A percentile compares a stretch with the other conserved stretches of the same genome.
Evolutionary conservation across 1,139 yeast genomes (phyloP).

Genomic region (Blastobotrys indianensis): DNA sequence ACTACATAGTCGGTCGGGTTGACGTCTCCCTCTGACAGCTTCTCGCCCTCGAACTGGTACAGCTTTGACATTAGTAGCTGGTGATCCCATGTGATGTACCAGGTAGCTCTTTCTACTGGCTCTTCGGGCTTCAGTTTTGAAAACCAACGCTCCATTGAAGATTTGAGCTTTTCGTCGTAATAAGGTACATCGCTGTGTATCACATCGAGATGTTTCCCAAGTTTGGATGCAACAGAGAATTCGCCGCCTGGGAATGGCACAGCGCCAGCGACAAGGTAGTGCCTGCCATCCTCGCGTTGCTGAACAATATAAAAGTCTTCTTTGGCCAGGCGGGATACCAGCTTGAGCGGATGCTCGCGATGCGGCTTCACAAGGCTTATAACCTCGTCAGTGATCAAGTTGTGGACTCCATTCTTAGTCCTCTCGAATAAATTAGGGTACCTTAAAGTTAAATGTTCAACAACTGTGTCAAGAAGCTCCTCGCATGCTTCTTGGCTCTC

Average conservation of each 20-base stretch:
- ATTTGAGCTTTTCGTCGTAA: slow-evolving; percentile 57
- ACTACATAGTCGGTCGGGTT: slow-evolving; percentile 39
- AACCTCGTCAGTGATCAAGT: slow-evolving; percentile 56
- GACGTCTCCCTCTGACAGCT: slow-evolving; percentile 27
- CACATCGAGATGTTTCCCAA: slow-evolving; percentile 56
- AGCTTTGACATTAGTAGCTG: slow-evolving; percentile 44
- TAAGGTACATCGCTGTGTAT: slow-evolving; percentile 72
- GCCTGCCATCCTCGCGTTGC: slow-evolving; percentile 51
- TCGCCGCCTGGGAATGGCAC: slow-evolving; percentile 79
- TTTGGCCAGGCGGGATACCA: slow-evolving; percentile 63
- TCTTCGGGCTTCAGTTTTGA: slow-evolving; percentile 51
- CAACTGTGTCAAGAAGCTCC: slow-evolving; percentile 60
- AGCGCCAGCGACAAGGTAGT: slow-evolving; percentile 65
- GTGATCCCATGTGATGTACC: slow-evolving; percentile 72
- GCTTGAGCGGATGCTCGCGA: slow-evolving; percentile 56
- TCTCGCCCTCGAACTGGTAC: slow-evolving; percentile 30
- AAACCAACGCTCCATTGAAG: slow-evolving; percentile 74
- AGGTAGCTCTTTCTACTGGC: slow-evolving; percentile 69
- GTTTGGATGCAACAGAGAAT: slow-evolving; percentile 52
- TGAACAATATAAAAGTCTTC: slow-evolving; percentile 65
- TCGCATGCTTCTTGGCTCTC: slow-evolving; percentile 58
- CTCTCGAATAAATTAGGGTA: slow-evolving; percentile 59
- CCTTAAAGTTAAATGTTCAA: slow-evolving; percentile 52
- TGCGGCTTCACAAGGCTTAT: slow-evolving; percentile 56
- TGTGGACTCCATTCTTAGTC: slow-evolving; percentile 47